These are phyloP conservation scores for Aspergillus sclerotioniger DNA, from an alignment of 495 filamentous ascomycete species.

Conservation along the genomic window DNA sequence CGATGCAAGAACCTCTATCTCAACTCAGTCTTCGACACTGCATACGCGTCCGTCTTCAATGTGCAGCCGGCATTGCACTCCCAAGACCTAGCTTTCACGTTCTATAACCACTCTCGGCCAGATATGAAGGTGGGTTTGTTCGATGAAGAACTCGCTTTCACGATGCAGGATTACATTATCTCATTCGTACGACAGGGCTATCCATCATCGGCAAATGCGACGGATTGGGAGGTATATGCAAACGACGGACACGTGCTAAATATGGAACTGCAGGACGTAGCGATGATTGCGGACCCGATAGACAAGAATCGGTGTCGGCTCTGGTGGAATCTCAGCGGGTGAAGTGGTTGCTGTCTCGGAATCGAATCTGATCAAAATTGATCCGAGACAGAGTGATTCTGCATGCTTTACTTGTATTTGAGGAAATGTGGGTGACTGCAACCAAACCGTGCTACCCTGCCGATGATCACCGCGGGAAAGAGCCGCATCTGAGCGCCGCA, in stretches of 20 bases:
- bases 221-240: not conserved
- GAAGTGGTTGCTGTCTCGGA: not conserved
- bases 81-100: conserved; percentile 58
- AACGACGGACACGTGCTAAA: not conserved
- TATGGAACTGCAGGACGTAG: not conserved
- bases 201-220: not conserved
- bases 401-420: too few relatives aligned
- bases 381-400: not conserved
- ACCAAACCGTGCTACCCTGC: too few relatives aligned
- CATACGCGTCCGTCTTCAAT: conserved; percentile 60
- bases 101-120: conserved; percentile 34
- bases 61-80: conserved; percentile 56
- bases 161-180: conserved; percentile 2
- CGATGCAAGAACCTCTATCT: conserved; percentile 60
- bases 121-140: not conserved
- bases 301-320: not conserved
- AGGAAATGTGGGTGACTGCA: too few relatives aligned
- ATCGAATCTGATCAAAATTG: not conserved
- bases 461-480: too few relatives aligned
- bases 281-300: not conserved
- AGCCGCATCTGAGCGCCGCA: too few relatives aligned
- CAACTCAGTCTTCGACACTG: conserved; percentile 46
- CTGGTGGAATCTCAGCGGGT: not conserved
- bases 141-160: not conserved
- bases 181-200: not conserved